Evolutionary conservation across 1,284 basidiomycete genomes (phyloP), one percentile per base, ranked within the genome.

Genomic region (Cronartium quercuum): DNA sequence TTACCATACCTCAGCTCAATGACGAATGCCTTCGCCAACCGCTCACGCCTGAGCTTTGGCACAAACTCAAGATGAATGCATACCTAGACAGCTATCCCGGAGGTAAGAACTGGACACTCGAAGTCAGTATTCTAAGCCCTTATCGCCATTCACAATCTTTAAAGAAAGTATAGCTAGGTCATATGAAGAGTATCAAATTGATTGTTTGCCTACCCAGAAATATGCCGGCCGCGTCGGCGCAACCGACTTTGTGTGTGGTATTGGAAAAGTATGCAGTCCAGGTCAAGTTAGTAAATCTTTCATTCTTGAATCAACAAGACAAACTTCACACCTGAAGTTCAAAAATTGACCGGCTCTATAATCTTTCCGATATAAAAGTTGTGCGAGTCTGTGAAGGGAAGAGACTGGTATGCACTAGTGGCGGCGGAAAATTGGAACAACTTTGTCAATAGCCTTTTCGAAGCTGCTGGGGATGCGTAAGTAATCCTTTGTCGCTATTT

Each of bases 321-420:
- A 18, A 15, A 34, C 37, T 41, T 47, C 15, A 34, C 29, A n/a
- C 24, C n/a, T n/a, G 9, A 18, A 38, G 0, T 51, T 55, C 29
- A 63, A 40, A 51, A 1, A n/a, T 57, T 38, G 40, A 24, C 35
- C 51, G 42, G 6, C 55, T 64, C 37, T 44, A 37, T 13, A 24
- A 10, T n/a, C n/a, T 35, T 24, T 60, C 42, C 40, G 60, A 60
- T 64, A 68, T n/a, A 41, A 13, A 40, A 69, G 68, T 62, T 69
- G 44, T 75, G 71, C 57, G 64, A 75, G 51, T 60, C 51, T 15
- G 55, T 75, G 12, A 44, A 61, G 12, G 71, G 71, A 29, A 44
- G 41, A 62, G 65, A 75, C 40, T 75, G 71, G 71, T 75, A 75
- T 62, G 71, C 71, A 10, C 71, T 75, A 21, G 71, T 75, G 29